These are phyloP conservation scores for Huntiella abstrusa DNA, from an alignment of 2,329 filamentous ascomycete genomes.

Conservation along the genomic window DNA sequence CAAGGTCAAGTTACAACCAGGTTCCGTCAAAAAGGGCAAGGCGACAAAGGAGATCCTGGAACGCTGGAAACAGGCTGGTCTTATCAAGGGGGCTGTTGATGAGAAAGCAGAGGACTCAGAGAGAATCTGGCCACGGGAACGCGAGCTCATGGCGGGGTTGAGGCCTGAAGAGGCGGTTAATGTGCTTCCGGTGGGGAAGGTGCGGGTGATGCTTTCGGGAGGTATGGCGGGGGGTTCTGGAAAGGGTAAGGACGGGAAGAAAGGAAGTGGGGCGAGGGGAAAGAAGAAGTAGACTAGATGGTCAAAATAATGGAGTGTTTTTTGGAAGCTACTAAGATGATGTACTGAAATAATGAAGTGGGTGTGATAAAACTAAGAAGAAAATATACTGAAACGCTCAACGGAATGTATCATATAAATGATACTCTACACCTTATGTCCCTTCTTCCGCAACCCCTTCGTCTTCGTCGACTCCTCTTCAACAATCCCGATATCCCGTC, in stretches of 20 bases:
- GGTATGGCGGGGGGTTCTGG: slow-evolving; percentile 25
- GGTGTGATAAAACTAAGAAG: no score
- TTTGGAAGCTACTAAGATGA: no score
- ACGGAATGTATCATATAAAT: no score
- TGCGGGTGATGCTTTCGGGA: slow-evolving; percentile 58
- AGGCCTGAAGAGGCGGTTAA: slow-evolving; percentile 72
- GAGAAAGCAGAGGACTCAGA: slow-evolving; percentile 44
- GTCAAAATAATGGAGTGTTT: no score
- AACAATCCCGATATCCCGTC: neutral
- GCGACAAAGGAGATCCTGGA: slow-evolving; percentile 79
- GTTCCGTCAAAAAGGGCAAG: slow-evolving; percentile 80
- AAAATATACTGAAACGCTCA: no score
- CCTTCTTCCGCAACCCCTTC: no score
- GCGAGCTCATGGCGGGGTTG: slow-evolving; percentile 64
- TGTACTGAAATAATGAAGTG: no score
- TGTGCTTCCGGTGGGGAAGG: slow-evolving; percentile 59
- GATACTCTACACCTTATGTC: neutral
- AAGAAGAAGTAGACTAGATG: slow-evolving; percentile 19
- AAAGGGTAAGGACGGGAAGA: slow-evolving; percentile 15
- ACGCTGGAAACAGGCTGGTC: slow-evolving; percentile 52
- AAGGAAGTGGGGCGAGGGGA: slow-evolving; percentile 22
- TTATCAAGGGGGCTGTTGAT: slow-evolving; percentile 39
- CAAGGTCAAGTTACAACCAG: slow-evolving; percentile 87
- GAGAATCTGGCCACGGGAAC: slow-evolving; percentile 67
- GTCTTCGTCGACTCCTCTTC: no score